Evolutionary conservation across 352 stramenopile species (phyloP), one percentile per base, ranked within the genome.

Genomic region (Globisporangium recalcitrans): DNA sequence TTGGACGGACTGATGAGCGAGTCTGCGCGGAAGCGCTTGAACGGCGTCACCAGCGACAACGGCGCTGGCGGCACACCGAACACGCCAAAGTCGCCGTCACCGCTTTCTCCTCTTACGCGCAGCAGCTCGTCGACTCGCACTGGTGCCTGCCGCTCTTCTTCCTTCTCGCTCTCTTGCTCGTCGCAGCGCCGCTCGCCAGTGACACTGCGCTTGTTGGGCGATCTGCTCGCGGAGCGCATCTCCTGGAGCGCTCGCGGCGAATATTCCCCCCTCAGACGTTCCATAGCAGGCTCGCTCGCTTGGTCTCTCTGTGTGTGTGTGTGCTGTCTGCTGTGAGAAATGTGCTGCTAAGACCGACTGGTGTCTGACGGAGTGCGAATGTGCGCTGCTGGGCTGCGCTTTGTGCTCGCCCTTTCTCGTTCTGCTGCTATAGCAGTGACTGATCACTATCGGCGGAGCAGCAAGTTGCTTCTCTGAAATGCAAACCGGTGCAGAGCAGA

Each of bases 1-100:
- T 56, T 66, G 14, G 19, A 22, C 22, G 60, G 60, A 51, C 60
- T 66, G 16, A 56, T 48, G 31, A 60, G 52, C 32, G 60, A 51
- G 27, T 56, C 46, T 19, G 54, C 60, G 26, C 60, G 60, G 22
- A 66, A 40, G 32, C 60, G 60, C 52, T 66, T 66, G 52, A 66
- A 66, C 24, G 52, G 53, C 42, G 46, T 60, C 44, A 48, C 60
- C 16, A 52, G 38, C 60, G 32, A 9, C 19, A 27, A 22, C n/a
- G n/a, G 19, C 3, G 19, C 13, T 31, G 19, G 14, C 16, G 47
- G 26, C 21, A 55, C 26, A 55, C 10, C n/a, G 8, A 56, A n/a
- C 29, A 8, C 19, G 9, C 27, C 49, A 56, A 21, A n/a, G 19
- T 19, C 27, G 24, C 29, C 49, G 2, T 6, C 7, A 4, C 27